Evolutionary conservation across 768 basidiomycete species (phyloP).

Genomic region (Dioszegia aurantiaca): DNA sequence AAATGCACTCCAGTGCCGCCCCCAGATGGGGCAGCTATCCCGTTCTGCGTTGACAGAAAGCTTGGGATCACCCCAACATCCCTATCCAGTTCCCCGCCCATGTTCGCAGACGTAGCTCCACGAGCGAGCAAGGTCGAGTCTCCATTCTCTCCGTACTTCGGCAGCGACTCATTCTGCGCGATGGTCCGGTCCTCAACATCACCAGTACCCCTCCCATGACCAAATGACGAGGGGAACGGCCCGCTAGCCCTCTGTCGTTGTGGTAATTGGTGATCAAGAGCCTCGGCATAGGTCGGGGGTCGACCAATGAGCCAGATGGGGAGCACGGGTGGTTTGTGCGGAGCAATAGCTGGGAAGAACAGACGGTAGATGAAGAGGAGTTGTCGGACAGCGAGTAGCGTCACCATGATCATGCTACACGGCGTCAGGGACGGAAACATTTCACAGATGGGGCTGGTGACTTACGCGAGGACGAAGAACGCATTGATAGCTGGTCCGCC

Average conservation of each 20-base stretch:
- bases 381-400: not conserved
- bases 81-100: too few species aligned
- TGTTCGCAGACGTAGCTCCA: not conserved
- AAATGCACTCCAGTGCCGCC: too few species aligned
- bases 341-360: not conserved
- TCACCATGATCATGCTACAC: not conserved
- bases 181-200: conserved; percentile 13
- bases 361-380: not conserved
- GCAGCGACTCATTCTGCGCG: not conserved
- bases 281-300: not conserved
- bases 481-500: not conserved
- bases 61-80: too few species aligned
- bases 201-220: not conserved
- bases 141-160: conserved; percentile 16
- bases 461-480: not conserved
- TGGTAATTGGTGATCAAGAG: not conserved
- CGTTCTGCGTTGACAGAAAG: too few species aligned
- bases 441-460: not conserved
- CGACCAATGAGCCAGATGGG: not conserved
- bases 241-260: too few species aligned
- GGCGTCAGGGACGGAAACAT: too few species aligned
- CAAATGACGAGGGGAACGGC: too few species aligned
- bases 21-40: too few species aligned
- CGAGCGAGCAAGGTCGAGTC: conserved; percentile 9
- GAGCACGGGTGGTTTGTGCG: not conserved